Percentiles rank a stretch among this genome's conserved stretches.
These are phyloP conservation scores for Gossypium trilobum DNA, from an alignment of 441 rosid genomes.

Conservation along the genomic window DNA sequence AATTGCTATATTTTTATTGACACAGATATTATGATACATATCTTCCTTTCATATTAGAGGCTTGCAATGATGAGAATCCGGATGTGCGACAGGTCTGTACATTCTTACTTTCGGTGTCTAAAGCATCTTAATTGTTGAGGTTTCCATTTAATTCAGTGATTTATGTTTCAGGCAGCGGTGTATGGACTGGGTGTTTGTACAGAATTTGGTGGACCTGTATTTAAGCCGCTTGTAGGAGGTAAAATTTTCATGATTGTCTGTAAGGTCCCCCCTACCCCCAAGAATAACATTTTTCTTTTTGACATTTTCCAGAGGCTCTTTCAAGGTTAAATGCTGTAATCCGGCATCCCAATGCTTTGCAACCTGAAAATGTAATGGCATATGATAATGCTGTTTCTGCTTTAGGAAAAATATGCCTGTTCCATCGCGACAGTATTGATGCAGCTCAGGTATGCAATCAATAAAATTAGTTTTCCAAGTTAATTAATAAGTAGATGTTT, in stretches of 20 bases:
- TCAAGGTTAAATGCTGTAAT: constrained; percentile 88
- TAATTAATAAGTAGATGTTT: not conserved
- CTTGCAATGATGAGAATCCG: constrained; percentile 85
- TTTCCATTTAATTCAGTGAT: constrained; percentile 9
- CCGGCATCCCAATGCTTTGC: constrained; percentile 69
- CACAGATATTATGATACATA: constrained; percentile 84
- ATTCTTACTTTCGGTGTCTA: constrained; percentile 5
- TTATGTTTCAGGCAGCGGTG: constrained; percentile 74
- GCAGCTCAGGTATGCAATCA: constrained; percentile 61
- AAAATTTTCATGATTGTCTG: constrained; percentile 10
- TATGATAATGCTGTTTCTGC: constrained; percentile 99
- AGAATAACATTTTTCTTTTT: constrained; percentile 18
- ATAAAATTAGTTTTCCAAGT: constrained; percentile 4
- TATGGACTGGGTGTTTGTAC: constrained; percentile 99
- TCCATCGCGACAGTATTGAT: constrained; percentile 78
- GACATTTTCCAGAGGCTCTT: constrained; percentile 71
- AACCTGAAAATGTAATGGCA: constrained; percentile 85
- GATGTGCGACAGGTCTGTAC: constrained; percentile 84
- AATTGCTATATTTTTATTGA: constrained; percentile 15
- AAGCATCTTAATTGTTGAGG: constrained; percentile 1
- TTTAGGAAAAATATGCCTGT: constrained; percentile 90
- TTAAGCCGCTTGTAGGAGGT: constrained; percentile 97
- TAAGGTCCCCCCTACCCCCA: not conserved
- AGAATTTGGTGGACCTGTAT: constrained; percentile 82
- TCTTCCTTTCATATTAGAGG: constrained; percentile 96